These are phyloP conservation scores for Trametes cinnabarina DNA, from an alignment of 768 basidiomycete genomes.

Conservation along the genomic window DNA sequence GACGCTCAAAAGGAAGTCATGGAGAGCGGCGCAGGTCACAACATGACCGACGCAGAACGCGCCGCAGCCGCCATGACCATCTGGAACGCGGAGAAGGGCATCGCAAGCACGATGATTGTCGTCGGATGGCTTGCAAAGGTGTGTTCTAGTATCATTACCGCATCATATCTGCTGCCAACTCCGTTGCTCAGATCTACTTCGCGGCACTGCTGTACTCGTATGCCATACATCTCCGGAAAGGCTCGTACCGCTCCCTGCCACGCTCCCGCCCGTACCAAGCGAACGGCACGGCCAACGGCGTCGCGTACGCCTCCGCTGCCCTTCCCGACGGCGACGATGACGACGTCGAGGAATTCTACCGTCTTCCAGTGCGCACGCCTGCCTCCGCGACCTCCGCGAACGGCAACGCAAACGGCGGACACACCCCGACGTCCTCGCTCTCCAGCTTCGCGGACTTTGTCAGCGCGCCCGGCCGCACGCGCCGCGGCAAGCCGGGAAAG, in stretches of 20 bases:
- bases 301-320: conserved; percentile 4
- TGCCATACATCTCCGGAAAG: conserved; percentile 86
- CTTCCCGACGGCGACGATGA: conserved; percentile 53
- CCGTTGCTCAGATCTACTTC: conserved; percentile 74
- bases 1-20: conserved; percentile 87
- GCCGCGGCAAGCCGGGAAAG: conserved; percentile 23
- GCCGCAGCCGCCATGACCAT: conserved; percentile 71
- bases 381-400: conserved; percentile 6
- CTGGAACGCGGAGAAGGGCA: conserved; percentile 88
- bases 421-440: conserved; percentile 34
- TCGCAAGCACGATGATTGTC: conserved; percentile 72
- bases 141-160: conserved; percentile 20
- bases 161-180: not conserved
- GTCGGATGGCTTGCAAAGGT: conserved; percentile 90
- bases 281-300: conserved; percentile 17
- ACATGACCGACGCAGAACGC: conserved; percentile 64
- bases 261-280: conserved; percentile 29
- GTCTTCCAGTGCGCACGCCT: conserved; percentile 50
- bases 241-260: conserved; percentile 83
- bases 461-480: conserved; percentile 43
- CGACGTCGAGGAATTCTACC: conserved; percentile 66
- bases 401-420: conserved; percentile 9
- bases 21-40: conserved; percentile 47
- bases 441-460: conserved; percentile 66
- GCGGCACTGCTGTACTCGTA: conserved; percentile 89